Conservation (phyloP, 179 eudicot species). For the Pouteria campechiana region DNA sequence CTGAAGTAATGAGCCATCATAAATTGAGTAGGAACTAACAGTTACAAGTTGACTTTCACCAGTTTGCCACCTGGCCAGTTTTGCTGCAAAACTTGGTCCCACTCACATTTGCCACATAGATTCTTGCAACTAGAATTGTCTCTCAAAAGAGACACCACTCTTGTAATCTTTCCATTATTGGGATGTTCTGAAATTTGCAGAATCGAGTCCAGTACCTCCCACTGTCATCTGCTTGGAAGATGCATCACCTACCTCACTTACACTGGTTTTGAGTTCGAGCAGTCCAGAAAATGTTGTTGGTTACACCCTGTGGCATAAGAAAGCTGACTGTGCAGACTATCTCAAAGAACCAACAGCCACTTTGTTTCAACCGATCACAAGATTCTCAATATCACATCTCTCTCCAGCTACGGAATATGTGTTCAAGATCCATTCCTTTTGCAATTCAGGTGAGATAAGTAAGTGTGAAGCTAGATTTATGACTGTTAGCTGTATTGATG, state of each 20-base stretch:
- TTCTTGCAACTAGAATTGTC: no score
- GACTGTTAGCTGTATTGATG: constrained; percentile 18
- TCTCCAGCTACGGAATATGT: constrained; percentile 49
- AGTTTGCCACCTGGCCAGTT: no score
- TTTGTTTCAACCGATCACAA: constrained; percentile 34
- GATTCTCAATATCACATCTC: constrained; percentile 37
- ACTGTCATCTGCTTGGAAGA: constrained; percentile 41
- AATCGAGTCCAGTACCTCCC: constrained; percentile 16
- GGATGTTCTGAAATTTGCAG: constrained; percentile 15
- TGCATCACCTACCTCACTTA: constrained; percentile 29
- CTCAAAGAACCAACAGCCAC: constrained; percentile 44
- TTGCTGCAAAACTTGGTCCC: no score
- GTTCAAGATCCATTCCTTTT: constrained; percentile 40
- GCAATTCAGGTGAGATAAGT: constrained; percentile 24
- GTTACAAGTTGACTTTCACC: no score
- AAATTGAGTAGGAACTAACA: no score
- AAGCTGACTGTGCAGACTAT: constrained; percentile 34
- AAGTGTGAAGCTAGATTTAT: constrained; percentile 28
- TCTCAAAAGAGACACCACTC: no score
- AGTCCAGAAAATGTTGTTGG: constrained; percentile 22
- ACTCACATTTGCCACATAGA: no score
- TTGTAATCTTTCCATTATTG: not conserved
- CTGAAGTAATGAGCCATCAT: no score
- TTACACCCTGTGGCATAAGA: constrained; percentile 61
- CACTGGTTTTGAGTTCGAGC: constrained; percentile 32